phyloP scores from a whole-genome alignment of 2,329 filamentous ascomycete genomes.

The Chrysoporthe austroafricana region DNA sequence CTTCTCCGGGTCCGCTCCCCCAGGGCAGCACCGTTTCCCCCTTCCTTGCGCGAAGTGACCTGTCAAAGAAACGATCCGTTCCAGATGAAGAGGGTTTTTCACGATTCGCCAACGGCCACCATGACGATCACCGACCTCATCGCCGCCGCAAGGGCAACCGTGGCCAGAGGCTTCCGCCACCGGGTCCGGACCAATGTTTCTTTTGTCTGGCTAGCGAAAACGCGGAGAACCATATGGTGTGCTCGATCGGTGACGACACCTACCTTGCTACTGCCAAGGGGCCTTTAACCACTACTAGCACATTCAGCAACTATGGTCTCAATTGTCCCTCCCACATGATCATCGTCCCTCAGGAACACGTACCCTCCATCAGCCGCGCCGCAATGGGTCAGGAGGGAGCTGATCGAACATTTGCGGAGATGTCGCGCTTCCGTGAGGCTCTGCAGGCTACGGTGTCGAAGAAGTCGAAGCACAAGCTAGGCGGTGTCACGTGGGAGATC shows the following conservation, averaged over 20 bases:
- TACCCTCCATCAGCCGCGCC: slow-evolving; percentile 67
- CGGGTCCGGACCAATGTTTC: slow-evolving; percentile 81
- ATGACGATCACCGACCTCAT: slow-evolving; percentile 39
- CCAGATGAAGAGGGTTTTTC: slow-evolving; percentile 51
- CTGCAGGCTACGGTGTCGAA: slow-evolving; percentile 79
- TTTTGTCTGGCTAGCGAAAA: slow-evolving; percentile 92
- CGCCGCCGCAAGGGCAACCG: slow-evolving; percentile 51
- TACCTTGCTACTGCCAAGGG: slow-evolving; percentile 94
- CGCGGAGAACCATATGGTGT: slow-evolving; percentile 84
- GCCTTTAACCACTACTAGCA: slow-evolving; percentile 73
- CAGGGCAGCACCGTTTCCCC: slow-evolving; percentile 77
- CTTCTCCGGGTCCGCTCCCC: slow-evolving; percentile 64
- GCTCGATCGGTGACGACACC: slow-evolving; percentile 82
- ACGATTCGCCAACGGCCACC: slow-evolving; percentile 56
- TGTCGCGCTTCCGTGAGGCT: slow-evolving; percentile 77
- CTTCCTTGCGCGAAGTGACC: slow-evolving; percentile 50
- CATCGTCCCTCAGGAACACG: slow-evolving; percentile 85
- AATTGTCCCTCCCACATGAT: slow-evolving; percentile 84
- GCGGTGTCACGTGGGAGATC: slow-evolving; percentile 91
- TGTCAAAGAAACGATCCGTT: slow-evolving; percentile 61
- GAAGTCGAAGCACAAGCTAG: slow-evolving; percentile 63
- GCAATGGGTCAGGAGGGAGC: slow-evolving; percentile 61
- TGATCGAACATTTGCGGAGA: slow-evolving; percentile 72
- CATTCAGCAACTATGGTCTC: slow-evolving; percentile 67
- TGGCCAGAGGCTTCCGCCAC: slow-evolving; percentile 57